These are phyloP conservation scores for Eutypella sp. DNA, from an alignment of 2,329 filamentous ascomycete species.

Conservation along the genomic window DNA sequence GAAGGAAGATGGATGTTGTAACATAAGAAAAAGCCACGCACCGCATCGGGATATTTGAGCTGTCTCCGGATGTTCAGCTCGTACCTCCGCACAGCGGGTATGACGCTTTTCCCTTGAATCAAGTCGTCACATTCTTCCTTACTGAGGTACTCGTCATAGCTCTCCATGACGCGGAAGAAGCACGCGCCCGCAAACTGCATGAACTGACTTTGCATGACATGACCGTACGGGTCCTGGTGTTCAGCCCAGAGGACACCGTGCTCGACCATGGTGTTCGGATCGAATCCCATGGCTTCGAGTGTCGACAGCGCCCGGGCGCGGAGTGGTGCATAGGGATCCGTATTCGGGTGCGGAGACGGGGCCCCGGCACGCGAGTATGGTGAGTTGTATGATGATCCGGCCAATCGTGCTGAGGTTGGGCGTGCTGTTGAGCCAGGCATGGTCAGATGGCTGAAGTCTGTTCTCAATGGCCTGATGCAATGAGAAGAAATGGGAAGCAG, in stretches of 20 bases:
- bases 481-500: too few species aligned
- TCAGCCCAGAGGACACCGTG: conserved; percentile 21
- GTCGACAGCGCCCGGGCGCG: conserved; percentile 4
- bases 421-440: not conserved
- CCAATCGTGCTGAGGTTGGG: not conserved
- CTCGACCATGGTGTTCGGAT: conserved; percentile 13
- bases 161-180: conserved; percentile 19
- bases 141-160: conserved; percentile 19
- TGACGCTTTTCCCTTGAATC: conserved; percentile 13
- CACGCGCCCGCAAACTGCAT: conserved; percentile 16
- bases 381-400: not conserved
- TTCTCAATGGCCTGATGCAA: not conserved
- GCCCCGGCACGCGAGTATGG: not conserved
- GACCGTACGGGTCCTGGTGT: conserved; percentile 21
- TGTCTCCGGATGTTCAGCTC: conserved; percentile 16
- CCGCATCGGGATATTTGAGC: conserved; percentile 4
- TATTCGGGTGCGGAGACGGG: not conserved
- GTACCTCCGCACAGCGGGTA: conserved; percentile 15
- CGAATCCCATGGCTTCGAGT: conserved; percentile 14
- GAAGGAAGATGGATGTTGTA: not conserved
- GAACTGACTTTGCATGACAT: conserved; percentile 21
- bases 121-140: conserved; percentile 17
- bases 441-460: not conserved
- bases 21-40: not conserved
- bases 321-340: not conserved